These are phyloP conservation scores for Teunomyces kruisii DNA, from an alignment of 805 yeast genomes.

Conservation along the genomic window DNA sequence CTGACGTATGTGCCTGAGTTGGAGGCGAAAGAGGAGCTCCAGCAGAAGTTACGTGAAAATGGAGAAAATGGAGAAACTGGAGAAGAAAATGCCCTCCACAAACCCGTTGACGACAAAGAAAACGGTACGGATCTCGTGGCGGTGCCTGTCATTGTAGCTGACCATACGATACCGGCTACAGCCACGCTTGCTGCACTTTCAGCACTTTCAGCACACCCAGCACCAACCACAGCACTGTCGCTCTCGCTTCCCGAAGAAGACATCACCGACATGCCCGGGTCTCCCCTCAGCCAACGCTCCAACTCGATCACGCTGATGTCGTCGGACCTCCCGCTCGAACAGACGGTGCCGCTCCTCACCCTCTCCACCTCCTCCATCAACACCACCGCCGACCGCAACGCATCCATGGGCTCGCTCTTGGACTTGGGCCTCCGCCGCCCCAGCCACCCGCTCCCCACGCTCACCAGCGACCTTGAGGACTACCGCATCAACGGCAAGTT, in stretches of 20 bases:
- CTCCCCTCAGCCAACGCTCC: constrained; percentile 11
- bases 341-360: constrained; percentile 29
- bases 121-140: no score
- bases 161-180: no score
- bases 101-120: no score
- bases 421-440: constrained; percentile 1
- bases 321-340: constrained; percentile 16
- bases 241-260: constrained; percentile 10
- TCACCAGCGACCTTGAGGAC: constrained; percentile 4
- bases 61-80: background rate
- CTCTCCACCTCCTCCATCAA: constrained; percentile 23
- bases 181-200: no score
- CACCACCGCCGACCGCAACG: constrained; percentile 1
- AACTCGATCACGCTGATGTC: constrained; percentile 2
- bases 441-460: background rate
- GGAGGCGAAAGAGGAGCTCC: background rate
- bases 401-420: constrained; percentile 3
- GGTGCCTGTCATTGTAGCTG: no score
- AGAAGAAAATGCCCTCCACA: no score
- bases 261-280: constrained; percentile 16
- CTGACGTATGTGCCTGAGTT: no score
- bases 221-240: no score
- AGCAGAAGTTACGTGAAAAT: background rate
- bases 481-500: constrained; percentile 15
- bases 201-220: no score